These are phyloP conservation scores for Cyclostephanos tholiformis DNA, from an alignment of 108 stramenopile genomes.

Conservation along the genomic window DNA sequence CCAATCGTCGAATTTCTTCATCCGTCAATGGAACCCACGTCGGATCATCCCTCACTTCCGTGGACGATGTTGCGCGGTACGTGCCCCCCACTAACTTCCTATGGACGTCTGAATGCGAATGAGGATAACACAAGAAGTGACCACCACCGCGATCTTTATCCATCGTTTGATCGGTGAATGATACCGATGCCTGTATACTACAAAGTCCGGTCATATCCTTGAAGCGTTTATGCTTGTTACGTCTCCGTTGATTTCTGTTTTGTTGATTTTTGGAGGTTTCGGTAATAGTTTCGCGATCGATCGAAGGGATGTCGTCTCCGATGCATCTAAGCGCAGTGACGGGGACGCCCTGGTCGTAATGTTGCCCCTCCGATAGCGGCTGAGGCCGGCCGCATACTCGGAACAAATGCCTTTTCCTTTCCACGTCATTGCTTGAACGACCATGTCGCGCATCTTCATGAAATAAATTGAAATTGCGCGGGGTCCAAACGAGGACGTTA, in stretches of 20 bases:
- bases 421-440: background rate
- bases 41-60: constrained; percentile 9
- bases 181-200: constrained; percentile 48
- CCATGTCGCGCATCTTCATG: background rate
- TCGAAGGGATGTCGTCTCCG: background rate
- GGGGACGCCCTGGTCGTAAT: constrained; percentile 46
- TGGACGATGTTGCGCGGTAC: constrained; percentile 43
- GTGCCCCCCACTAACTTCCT: constrained; percentile 33
- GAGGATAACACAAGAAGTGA: constrained; percentile 51
- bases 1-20: constrained; percentile 30
- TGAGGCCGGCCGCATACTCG: constrained; percentile 34
- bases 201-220: constrained; percentile 45
- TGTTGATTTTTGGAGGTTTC: constrained; percentile 20
- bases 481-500: constrained; percentile 23
- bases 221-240: constrained; percentile 31
- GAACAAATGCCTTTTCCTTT: constrained; percentile 6
- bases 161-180: constrained; percentile 52
- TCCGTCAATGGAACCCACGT: constrained; percentile 51
- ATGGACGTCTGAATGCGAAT: constrained; percentile 46
- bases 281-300: background rate
- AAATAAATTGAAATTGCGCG: constrained; percentile 13
- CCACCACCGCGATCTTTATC: constrained; percentile 45
- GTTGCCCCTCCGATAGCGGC: constrained; percentile 40
- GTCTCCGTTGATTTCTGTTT: constrained; percentile 14
- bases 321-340: background rate